Evolutionary conservation across 306 rosid species (phyloP).

Genomic region (Mimosa pudica): DNA sequence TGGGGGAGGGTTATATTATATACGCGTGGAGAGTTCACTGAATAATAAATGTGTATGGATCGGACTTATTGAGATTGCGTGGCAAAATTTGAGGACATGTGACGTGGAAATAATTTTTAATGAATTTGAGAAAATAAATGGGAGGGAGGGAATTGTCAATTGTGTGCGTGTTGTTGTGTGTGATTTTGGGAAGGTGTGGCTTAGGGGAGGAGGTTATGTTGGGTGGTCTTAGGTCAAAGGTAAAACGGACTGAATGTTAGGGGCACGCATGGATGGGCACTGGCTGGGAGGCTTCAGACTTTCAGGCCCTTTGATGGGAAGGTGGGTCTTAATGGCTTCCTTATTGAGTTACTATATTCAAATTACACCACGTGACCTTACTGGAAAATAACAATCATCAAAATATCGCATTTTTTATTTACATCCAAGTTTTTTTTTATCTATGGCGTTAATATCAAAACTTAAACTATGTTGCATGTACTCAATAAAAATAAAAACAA

Average conservation of each 20-base stretch:
- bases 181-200: background rate
- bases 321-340: background rate
- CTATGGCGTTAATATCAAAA: no score
- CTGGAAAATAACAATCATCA: background rate
- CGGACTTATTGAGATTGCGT: background rate
- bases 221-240: background rate
- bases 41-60: background rate
- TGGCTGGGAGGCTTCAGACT: background rate
- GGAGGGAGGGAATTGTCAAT: background rate
- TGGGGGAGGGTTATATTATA: slow-evolving; percentile 25
- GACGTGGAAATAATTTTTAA: background rate
- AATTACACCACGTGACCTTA: background rate
- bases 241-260: background rate
- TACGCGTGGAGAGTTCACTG: background rate
- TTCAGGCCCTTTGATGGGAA: background rate
- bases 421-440: background rate
- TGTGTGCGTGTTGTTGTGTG: background rate
- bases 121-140: background rate
- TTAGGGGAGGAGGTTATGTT: background rate
- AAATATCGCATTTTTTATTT: background rate
- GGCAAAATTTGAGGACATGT: background rate
- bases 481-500: no score
- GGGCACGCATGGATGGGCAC: background rate
- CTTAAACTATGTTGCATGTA: no score
- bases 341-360: background rate